Conservation (phyloP, 2,329 filamentous ascomycete genomes). For the Aspergillus niger region DNA sequence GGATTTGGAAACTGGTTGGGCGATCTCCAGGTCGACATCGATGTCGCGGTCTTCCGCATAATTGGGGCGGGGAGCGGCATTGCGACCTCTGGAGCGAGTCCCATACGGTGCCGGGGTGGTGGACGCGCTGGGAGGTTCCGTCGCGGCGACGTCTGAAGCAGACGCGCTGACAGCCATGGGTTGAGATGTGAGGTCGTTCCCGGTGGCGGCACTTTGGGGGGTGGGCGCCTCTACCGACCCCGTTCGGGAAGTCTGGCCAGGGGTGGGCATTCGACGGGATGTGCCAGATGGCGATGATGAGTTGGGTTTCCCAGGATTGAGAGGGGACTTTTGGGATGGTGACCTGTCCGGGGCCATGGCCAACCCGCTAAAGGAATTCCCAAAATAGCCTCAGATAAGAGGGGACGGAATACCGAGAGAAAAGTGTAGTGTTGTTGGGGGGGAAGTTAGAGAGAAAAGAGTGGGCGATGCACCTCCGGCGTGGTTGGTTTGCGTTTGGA, state of each 20-base stretch:
- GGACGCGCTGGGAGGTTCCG: conserved; percentile 43
- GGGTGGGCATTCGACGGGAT: conserved; percentile 24
- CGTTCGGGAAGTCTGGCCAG: conserved; percentile 40
- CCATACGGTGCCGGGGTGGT: conserved; percentile 74
- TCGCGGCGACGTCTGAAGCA: conserved; percentile 36
- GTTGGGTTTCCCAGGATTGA: conserved; percentile 30
- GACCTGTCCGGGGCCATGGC: conserved; percentile 36
- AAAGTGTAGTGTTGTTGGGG: background rate
- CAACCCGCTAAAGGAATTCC: conserved; percentile 26
- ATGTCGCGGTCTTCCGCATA: conserved; percentile 93
- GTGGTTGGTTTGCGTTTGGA: conserved; percentile 11
- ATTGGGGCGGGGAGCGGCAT: conserved; percentile 79
- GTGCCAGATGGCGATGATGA: conserved; percentile 22
- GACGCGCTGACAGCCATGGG: conserved; percentile 50
- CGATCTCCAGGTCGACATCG: conserved; percentile 80
- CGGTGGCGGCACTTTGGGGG: conserved; percentile 24
- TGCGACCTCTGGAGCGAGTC: conserved; percentile 89
- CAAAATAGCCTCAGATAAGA: conserved; percentile 17
- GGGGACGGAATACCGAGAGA: background rate
- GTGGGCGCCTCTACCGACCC: conserved; percentile 25
- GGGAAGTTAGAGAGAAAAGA: background rate
- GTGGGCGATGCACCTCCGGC: conserved; percentile 23
- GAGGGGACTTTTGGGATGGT: conserved; percentile 28
- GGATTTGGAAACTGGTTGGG: conserved; percentile 33
- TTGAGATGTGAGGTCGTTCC: conserved; percentile 43